A percentile compares a stretch with the other conserved stretches of the same genome.
phyloP scores from a whole-genome alignment of 768 basidiomycete species.

The Crepidotus variabilis region DNA sequence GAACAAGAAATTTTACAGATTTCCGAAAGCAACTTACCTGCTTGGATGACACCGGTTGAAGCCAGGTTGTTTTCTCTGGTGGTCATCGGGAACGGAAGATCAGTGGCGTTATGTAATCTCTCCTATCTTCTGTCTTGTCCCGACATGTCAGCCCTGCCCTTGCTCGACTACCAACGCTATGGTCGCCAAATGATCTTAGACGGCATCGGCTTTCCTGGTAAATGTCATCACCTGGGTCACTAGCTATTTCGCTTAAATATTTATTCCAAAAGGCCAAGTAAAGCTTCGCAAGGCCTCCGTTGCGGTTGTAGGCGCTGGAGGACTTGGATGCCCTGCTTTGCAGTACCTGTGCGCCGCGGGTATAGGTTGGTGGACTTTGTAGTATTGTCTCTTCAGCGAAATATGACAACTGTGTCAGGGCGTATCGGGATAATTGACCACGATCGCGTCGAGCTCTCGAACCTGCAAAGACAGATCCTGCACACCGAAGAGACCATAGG shows the following conservation, averaged over 20 bases:
- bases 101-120: constrained; percentile 11
- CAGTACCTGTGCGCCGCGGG: constrained; percentile 94
- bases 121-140: constrained; percentile 5
- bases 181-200: constrained; percentile 96
- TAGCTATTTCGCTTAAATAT: constrained; percentile 2
- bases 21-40: constrained; percentile 23
- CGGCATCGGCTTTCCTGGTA: constrained; percentile 83
- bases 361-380: constrained; percentile 54
- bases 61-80: neutral
- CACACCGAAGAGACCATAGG: constrained; percentile 77
- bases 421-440: constrained; percentile 85
- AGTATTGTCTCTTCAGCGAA: neutral
- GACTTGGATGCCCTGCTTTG: constrained; percentile 92
- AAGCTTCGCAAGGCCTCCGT: constrained; percentile 74
- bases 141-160: constrained; percentile 26
- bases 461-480: constrained; percentile 91
- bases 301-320: constrained; percentile 91
- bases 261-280: constrained; percentile 62
- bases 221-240: constrained; percentile 3
- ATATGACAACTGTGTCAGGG: constrained; percentile 42
- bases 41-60: constrained; percentile 27
- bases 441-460: constrained; percentile 83
- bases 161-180: constrained; percentile 84
- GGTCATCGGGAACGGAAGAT: neutral
- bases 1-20: neutral